phyloP scores from a whole-genome alignment of 2,329 filamentous ascomycete species.

The Cadophora sp. region DNA sequence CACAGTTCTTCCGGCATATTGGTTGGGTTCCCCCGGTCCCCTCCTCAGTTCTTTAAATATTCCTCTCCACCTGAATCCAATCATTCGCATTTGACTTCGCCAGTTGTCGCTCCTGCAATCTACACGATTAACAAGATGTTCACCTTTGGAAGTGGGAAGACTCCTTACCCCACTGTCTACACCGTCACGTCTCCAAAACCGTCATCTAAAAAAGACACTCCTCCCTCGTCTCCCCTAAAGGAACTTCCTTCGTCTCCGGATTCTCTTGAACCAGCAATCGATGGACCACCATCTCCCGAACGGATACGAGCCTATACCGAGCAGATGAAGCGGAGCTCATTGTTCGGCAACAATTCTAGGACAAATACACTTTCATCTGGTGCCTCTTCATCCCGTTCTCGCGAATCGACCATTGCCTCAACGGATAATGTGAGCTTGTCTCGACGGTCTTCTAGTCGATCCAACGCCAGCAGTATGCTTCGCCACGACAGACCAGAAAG shows the following conservation, averaged over 20 bases:
- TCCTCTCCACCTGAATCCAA: constrained; percentile 29
- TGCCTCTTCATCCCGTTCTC: constrained; percentile 59
- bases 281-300: constrained; percentile 66
- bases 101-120: constrained; percentile 35
- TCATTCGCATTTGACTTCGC: constrained; percentile 23
- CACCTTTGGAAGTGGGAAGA: constrained; percentile 30
- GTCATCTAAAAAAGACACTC: constrained; percentile 27
- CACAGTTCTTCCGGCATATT: constrained; percentile 29
- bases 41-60: constrained; percentile 26
- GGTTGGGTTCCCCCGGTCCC: constrained; percentile 27
- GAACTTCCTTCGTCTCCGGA: constrained; percentile 43
- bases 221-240: constrained; percentile 20
- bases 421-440: constrained; percentile 51
- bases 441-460: constrained; percentile 62
- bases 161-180: constrained; percentile 27
- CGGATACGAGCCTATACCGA: constrained; percentile 63
- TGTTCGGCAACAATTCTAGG: constrained; percentile 54
- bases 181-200: constrained; percentile 24
- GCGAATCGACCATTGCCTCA: constrained; percentile 42
- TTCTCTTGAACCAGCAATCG: constrained; percentile 62
- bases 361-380: constrained; percentile 58
- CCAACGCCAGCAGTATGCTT: constrained; percentile 58
- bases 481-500: constrained; percentile 62
- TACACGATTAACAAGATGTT: constrained; percentile 39
- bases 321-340: constrained; percentile 62